Evolutionary conservation across 768 basidiomycete species (phyloP).

Genomic region (Boletus sensibilis): DNA sequence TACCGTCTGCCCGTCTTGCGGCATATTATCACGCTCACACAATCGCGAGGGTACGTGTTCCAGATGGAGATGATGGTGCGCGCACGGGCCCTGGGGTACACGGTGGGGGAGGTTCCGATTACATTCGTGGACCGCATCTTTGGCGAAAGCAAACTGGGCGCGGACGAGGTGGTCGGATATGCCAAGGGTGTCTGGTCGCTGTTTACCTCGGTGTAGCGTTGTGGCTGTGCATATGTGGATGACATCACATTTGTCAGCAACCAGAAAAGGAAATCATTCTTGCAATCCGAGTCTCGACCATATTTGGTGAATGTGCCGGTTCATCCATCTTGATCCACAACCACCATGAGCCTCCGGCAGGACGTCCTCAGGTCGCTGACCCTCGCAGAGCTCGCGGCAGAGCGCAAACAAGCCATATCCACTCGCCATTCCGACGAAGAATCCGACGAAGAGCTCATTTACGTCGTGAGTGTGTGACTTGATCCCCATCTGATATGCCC

Average conservation of each 20-base stretch:
- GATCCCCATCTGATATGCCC: constrained; percentile 2
- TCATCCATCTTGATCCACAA: constrained; percentile 5
- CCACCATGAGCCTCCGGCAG: constrained; percentile 67
- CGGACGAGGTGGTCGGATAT: constrained; percentile 85
- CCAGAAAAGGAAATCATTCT: constrained; percentile 9
- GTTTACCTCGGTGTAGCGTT: constrained; percentile 63
- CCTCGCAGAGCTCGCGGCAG: constrained; percentile 32
- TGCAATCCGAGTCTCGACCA: background rate
- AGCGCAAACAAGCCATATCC: constrained; percentile 21
- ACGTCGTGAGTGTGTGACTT: constrained; percentile 52
- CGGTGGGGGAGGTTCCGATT: constrained; percentile 88
- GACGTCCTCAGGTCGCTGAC: constrained; percentile 62
- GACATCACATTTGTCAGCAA: constrained; percentile 26
- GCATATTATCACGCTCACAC: constrained; percentile 80
- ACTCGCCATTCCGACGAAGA: constrained; percentile 40
- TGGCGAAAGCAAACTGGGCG: constrained; percentile 89
- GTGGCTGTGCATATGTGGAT: constrained; percentile 9
- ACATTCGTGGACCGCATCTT: constrained; percentile 94
- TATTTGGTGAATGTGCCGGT: background rate
- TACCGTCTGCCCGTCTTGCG: constrained; percentile 75
- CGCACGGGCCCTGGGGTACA: constrained; percentile 79
- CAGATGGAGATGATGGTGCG: constrained; percentile 99
- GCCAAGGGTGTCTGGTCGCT: constrained; percentile 81
- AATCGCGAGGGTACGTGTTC: constrained; percentile 91
- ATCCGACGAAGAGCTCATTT: constrained; percentile 67